Percentiles rank a stretch among this genome's conserved stretches.
Conservation (phyloP, 495 filamentous ascomycete species). For the Amniculicola lignicola region DNA sequence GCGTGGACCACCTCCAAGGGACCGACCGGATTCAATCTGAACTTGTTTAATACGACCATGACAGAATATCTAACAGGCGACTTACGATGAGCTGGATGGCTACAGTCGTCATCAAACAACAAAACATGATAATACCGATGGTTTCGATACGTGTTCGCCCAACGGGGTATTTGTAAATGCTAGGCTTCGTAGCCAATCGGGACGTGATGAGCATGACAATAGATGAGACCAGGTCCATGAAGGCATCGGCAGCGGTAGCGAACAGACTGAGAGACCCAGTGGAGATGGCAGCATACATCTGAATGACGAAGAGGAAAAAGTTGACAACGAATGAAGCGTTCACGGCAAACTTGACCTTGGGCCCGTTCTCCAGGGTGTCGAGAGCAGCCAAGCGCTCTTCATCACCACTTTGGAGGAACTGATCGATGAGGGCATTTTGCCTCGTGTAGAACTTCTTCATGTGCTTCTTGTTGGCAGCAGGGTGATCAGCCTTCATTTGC, state of each 20-base stretch:
- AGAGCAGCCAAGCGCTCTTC: slow-evolving; percentile 50
- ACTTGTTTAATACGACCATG: too few relatives aligned
- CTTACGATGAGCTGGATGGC: slow-evolving; percentile 50
- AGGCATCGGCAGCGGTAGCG: slow-evolving; percentile 57
- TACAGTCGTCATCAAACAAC: slow-evolving; percentile 57
- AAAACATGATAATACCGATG: slow-evolving; percentile 58
- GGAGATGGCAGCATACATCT: slow-evolving; percentile 56
- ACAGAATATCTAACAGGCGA: not conserved
- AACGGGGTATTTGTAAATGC: slow-evolving; percentile 57
- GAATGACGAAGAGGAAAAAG: slow-evolving; percentile 55
- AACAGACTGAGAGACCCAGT: slow-evolving; percentile 57
- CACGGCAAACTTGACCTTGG: slow-evolving; percentile 57
- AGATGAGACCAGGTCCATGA: slow-evolving; percentile 59
- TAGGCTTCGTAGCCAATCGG: slow-evolving; percentile 50
- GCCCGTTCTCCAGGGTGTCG: slow-evolving; percentile 49
- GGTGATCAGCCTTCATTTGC: slow-evolving; percentile 48
- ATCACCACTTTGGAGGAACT: slow-evolving; percentile 52
- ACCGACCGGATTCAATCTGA: slow-evolving; percentile 50
- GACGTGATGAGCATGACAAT: slow-evolving; percentile 56
- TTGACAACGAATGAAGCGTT: slow-evolving; percentile 54
- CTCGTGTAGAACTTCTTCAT: slow-evolving; percentile 54
- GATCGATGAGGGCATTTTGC: slow-evolving; percentile 56
- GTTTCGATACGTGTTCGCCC: slow-evolving; percentile 56
- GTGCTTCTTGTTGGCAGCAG: slow-evolving; percentile 45
- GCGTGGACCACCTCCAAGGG: slow-evolving; percentile 43